Evolutionary conservation across 2,329 filamentous ascomycete species (phyloP), one percentile per base, ranked within the genome.

Genomic region (Bipolaris oryzae): DNA sequence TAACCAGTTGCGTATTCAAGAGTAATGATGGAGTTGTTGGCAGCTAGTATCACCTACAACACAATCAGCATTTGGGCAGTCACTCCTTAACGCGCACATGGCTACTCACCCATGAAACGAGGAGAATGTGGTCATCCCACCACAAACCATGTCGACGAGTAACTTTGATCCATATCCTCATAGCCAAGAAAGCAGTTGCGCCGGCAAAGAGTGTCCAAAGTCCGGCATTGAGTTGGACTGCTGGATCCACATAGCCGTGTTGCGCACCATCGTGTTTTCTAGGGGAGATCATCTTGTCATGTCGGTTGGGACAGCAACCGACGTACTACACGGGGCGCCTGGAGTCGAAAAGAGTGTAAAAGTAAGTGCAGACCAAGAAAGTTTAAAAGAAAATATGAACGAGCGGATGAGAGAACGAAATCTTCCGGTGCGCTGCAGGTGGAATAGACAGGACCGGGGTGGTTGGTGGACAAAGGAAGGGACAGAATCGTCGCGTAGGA

Each of bases 1-100:
- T 83, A 83, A 48, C 81, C 81, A 7, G 78, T 82, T 6, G 77
- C 79, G 53, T 80, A 84, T 55, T 83, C 72, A 45, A 78, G 60
- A 1, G 79, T 67, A 51, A 83, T 83, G 15, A 83, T 63, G 45
- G 68, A 76, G 57, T 83, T 76, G 66, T 80, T 82, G 31, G 55
- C 50, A n/a, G 80, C 68, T 16, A 81, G 69, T 3, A 82, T 64
- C 7, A 74, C 34, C 81, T 81, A 23, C 3, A 2, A n/a, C 9
- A 15, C 13, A 7, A 23, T 68, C 39, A 66, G 58, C 44, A 18
- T 37, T 37, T 10, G n/a, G 18, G 33, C 45, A 13, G 33, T 44
- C 9, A 46, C 37, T 48, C 23, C 48, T 23, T 18, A 13, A 28
- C 9, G 25, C 16, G 18, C n/a, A 34, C 7, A 9, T 21, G 16